Percentiles rank a stretch among this genome's conserved stretches.
Conservation (phyloP, 2,329 filamentous ascomycete species). For the Raffaelea arxii region DNA sequence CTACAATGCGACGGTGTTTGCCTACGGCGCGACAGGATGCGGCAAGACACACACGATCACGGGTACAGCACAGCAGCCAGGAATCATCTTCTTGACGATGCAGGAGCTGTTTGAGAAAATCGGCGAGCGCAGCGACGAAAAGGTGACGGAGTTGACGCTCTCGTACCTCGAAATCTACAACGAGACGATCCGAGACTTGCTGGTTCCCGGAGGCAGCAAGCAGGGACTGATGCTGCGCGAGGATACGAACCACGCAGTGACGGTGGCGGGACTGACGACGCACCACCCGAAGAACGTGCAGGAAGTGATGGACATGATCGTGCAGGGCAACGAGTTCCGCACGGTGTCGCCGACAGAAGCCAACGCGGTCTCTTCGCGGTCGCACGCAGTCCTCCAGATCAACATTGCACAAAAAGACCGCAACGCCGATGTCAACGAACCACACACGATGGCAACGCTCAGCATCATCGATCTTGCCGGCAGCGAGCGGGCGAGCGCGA, state of each 20-base stretch:
- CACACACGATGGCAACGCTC: slow-evolving; percentile 94
- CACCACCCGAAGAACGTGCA: slow-evolving; percentile 85
- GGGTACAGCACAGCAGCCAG: slow-evolving; percentile 82
- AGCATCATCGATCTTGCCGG: slow-evolving; percentile 97
- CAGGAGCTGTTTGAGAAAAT: slow-evolving; percentile 98
- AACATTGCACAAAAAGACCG: slow-evolving; percentile 91
- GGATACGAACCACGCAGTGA: slow-evolving; percentile 87
- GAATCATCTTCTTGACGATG: slow-evolving; percentile 98
- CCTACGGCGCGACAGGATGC: slow-evolving; percentile 94
- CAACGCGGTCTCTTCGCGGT: slow-evolving; percentile 94
- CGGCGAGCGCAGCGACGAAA: slow-evolving; percentile 73
- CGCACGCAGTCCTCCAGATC: slow-evolving; percentile 94
- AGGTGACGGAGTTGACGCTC: slow-evolving; percentile 79
- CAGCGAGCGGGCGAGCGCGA: slow-evolving; percentile 90
- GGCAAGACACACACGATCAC: slow-evolving; percentile 98
- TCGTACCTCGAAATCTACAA: slow-evolving; percentile 99
- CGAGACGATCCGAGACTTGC: slow-evolving; percentile 90
- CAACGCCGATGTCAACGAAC: slow-evolving; percentile 85
- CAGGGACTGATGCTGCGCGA: slow-evolving; percentile 84
- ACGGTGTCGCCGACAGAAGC: slow-evolving; percentile 96
- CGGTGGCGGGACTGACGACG: slow-evolving; percentile 81
- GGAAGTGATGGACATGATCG: slow-evolving; percentile 99
- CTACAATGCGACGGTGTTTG: slow-evolving; percentile 98
- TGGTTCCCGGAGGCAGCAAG: slow-evolving; percentile 78
- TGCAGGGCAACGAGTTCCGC: slow-evolving; percentile 84